phyloP scores from a whole-genome alignment of 2,329 filamentous ascomycete genomes.

The Aureobasidium sp. region DNA sequence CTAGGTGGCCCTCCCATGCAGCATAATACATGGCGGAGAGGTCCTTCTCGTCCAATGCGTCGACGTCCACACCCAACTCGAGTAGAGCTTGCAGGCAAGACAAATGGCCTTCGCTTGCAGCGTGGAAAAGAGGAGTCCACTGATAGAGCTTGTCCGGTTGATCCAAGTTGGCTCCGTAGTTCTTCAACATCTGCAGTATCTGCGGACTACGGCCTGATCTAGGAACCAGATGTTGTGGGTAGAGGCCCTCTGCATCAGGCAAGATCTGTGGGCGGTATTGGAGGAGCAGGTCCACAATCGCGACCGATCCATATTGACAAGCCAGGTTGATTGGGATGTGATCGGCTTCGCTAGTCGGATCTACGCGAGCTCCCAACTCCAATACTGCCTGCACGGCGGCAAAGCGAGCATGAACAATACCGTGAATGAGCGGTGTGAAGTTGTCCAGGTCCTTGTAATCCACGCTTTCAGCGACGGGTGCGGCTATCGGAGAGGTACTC shows the following conservation, averaged over 20 bases:
- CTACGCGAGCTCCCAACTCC: slow-evolving; percentile 70
- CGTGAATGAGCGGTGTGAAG: slow-evolving; percentile 91
- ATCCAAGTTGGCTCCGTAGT: slow-evolving; percentile 82
- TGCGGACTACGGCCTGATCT: slow-evolving; percentile 76
- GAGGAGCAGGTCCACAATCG: slow-evolving; percentile 78
- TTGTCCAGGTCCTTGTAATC: slow-evolving; percentile 92
- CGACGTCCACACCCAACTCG: slow-evolving; percentile 68
- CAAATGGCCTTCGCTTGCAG: slow-evolving; percentile 91
- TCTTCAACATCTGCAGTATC: slow-evolving; percentile 70
- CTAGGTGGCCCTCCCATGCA: slow-evolving; percentile 92
- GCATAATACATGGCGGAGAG: slow-evolving; percentile 97
- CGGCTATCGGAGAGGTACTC: slow-evolving; percentile 39
- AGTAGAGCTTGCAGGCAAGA: slow-evolving; percentile 77
- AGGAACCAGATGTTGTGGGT: slow-evolving; percentile 93
- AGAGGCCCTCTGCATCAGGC: slow-evolving; percentile 93
- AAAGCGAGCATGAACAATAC: slow-evolving; percentile 80
- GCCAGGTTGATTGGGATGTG: slow-evolving; percentile 92
- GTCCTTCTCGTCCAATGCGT: slow-evolving; percentile 82
- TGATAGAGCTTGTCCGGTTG: slow-evolving; percentile 93
- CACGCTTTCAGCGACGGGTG: slow-evolving; percentile 52
- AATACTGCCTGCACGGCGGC: slow-evolving; percentile 75
- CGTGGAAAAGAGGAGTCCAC: slow-evolving; percentile 95
- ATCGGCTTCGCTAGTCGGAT: slow-evolving; percentile 77
- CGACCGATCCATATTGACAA: slow-evolving; percentile 82
- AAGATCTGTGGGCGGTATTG: slow-evolving; percentile 73